Evolutionary conservation across 768 basidiomycete genomes (phyloP), one percentile per base, ranked within the genome.

Genomic region (Suillus subluteus): DNA sequence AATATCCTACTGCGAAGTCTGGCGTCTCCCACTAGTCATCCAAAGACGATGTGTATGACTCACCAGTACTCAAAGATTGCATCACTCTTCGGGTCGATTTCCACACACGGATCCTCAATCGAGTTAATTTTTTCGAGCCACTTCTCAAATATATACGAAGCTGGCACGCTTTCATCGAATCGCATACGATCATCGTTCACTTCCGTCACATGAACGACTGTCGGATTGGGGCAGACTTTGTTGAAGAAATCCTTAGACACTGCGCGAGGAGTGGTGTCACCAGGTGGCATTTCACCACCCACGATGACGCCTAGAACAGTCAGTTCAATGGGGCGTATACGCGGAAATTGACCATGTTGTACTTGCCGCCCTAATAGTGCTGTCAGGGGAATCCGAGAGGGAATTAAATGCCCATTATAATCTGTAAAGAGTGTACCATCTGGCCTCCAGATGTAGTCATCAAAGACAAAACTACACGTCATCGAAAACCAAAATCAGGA

Each of bases 371-470:
- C 68, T 12, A 83, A 64, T 0, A 83, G 66, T 4, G 80, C 80
- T 13, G 79, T 77, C n/a, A 84, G 68, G 3, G 83, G 84, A 41
- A 79, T 78, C 13, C 75, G 78, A 0, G 82, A 80, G 40, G 82
- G 81, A 16, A 81, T 79, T 18, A 70, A 63, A 26, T 78, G 77
- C 13, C 76, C 79, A 62, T 79, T 74, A 64, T 73, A 82, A 16
- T 75, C 73, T 7, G 82, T 73, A 69, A 80, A 84, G 9, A 71
- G 71, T 23, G 77, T 74, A 2, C 77, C 71, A 46, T 79, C 70
- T 15, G 70, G 63, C 12, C 79, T 78, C 82, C 82, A 83, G 26
- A 78, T 72, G 63, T 82, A 83, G 64, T 84, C 79, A 48, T 81
- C 74, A 64, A 83, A 83, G 18, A 83, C 82, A 41, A 78, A 79